Evolutionary conservation across 441 rosid genomes (phyloP), one percentile per base, ranked within the genome.

Genomic region (Erodium texanum): DNA sequence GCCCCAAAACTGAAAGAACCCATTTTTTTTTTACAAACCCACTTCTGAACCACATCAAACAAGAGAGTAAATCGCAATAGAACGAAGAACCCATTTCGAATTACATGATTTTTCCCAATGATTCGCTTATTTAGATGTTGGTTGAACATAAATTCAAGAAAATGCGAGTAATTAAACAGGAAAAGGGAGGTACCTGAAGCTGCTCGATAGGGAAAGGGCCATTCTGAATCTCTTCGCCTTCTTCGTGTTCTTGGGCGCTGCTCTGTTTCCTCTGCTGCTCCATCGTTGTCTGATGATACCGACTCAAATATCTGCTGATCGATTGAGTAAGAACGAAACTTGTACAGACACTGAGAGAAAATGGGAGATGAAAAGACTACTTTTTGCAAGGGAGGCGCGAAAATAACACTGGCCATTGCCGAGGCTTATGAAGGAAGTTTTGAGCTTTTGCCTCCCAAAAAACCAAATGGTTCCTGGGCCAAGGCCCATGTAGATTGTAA

Each of bases 121-220:
- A 32, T n/a, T 48, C 5, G 19, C 23, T 8, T 1, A 36, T 8
- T 36, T 36, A 6, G 9, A 0, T 36, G 43, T 36, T 36, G 43
- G 1, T 36, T 8, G 43, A 36, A 8, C 10, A 6, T 1, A 8
- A 34, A 15, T 63, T 0, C n/a, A 20, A 73, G n/a, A 0, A 3
- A 69, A 36, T 36, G 10, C 10, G 10, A 4, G 43, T 8, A 8
- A 36, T 50, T 19, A 5, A n/a, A 50, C 12, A 15, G 58, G 20
- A 50, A 50, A 50, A 50, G 7, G 63, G 24, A 38, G 38, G 66
- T 75, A 91, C 97, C 95, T 87, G 97, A 71, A 93, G 97, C 85
- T 91, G 95, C 73, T 93, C 96, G 12, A 93, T 86, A 54, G 92
- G 97, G 70, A 81, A 81, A 70, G 93, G 96, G 32, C 98, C 97